These are phyloP conservation scores for Penicillium sp. DNA, from an alignment of 2,329 filamentous ascomycete genomes.

Conservation along the genomic window DNA sequence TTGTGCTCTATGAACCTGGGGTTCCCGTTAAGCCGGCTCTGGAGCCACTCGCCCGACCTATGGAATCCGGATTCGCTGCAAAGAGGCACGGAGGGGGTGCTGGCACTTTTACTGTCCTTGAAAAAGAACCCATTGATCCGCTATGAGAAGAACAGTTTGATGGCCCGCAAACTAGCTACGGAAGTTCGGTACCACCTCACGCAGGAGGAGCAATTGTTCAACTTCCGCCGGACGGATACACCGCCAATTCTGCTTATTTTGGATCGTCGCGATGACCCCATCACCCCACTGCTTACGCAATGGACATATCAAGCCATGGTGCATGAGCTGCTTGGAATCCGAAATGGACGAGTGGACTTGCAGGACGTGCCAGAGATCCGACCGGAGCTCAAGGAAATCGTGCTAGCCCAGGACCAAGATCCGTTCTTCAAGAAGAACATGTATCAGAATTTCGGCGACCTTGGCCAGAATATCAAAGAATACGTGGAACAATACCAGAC, in stretches of 20 bases:
- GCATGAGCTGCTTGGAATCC: slow-evolving; percentile 89
- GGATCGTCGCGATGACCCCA: slow-evolving; percentile 88
- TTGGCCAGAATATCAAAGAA: slow-evolving; percentile 96
- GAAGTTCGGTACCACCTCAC: slow-evolving; percentile 91
- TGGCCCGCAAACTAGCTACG: slow-evolving; percentile 89
- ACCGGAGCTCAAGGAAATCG: slow-evolving; percentile 88
- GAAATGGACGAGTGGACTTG: slow-evolving; percentile 90
- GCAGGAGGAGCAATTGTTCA: slow-evolving; percentile 94
- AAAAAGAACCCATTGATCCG: slow-evolving; percentile 97
- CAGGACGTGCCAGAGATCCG: slow-evolving; percentile 79
- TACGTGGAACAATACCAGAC: slow-evolving; percentile 98
- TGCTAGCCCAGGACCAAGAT: slow-evolving; percentile 93
- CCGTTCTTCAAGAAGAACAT: slow-evolving; percentile 99
- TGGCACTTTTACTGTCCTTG: slow-evolving; percentile 79
- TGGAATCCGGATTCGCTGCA: slow-evolving; percentile 92
- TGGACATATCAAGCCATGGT: slow-evolving; percentile 99
- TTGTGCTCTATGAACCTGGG: slow-evolving; percentile 77
- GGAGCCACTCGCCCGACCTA: slow-evolving; percentile 75
- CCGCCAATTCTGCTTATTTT: slow-evolving; percentile 87
- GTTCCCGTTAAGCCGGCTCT: slow-evolving; percentile 72
- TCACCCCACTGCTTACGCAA: slow-evolving; percentile 90
- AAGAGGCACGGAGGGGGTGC: slow-evolving; percentile 79
- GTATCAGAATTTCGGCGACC: slow-evolving; percentile 95
- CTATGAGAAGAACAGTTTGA: slow-evolving; percentile 84
- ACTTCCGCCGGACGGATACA: slow-evolving; percentile 92